Base-by-base conservation (phyloP, 352 stramenopile genomes). In the Pythium brachiatum region DNA sequence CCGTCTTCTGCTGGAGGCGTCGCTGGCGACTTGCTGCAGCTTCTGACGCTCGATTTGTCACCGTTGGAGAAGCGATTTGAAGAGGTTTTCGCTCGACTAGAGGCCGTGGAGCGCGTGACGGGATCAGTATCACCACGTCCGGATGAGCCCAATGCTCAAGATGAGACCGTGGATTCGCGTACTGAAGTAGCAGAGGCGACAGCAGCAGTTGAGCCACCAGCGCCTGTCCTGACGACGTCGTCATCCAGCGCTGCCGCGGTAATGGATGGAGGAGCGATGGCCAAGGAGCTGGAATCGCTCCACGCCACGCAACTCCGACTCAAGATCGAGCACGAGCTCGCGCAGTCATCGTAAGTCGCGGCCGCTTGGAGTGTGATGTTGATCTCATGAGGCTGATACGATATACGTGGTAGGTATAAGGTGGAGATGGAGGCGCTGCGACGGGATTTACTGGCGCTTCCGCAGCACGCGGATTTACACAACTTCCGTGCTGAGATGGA, bases 281-380 rank as follows among this genome's bases (percentile, higher is more conserved):
- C 73, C 5, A 71, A 82, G 26, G 72, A 83, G 23, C 75, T 88
- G 7, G 80, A 88, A 50, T 73, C 74, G 34, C 65, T 90, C 11
- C 76, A 77, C 31, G 78, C 81, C 6, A 58, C 71, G 12, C 78
- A 88, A 25, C 62, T 89, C 23, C 74, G 80, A 0, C 67, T 85
- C n/a, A 76, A 86, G 54, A 83, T 89, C 41, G 61, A 83, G 39
- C 78, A 86, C n/a, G 78, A 90, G 25, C 39, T 83, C 27, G 61
- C 68, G 1, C 60, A 76, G 44, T 78, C 78, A 6, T 57, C 52
- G 56, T 68, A 68, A 23, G 69, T 69, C 21, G 2, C n/a, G 3
- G 1, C 1, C 32, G 21, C 4, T 11, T 18, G 13, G 16, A 34
- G 6, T 29, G n/a, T 59, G n/a, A 34, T 34, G 29, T 34, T 9